Conservation (phyloP, 306 rosid genomes). For the Malus fusca region DNA sequence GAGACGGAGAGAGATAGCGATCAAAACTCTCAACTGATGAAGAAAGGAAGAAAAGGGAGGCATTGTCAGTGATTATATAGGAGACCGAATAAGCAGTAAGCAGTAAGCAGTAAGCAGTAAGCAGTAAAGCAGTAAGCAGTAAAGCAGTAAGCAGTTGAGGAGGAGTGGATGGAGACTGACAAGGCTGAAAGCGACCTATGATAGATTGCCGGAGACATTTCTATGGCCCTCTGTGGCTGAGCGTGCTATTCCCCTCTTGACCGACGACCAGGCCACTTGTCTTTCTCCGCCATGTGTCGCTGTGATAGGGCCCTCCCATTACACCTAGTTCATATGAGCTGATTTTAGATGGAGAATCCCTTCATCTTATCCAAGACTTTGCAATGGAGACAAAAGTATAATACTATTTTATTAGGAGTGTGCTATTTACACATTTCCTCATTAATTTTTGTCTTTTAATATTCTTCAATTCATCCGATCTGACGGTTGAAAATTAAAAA, state of each 20-base stretch:
- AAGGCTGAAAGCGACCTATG: slow-evolving; percentile 1
- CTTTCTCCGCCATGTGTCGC: neutral
- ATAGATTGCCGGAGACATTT: slow-evolving; percentile 8
- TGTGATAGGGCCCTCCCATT: neutral
- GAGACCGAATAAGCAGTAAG: slow-evolving; percentile 25
- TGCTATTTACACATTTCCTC: too few relatives aligned
- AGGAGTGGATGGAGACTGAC: slow-evolving; percentile 9
- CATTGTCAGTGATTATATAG: slow-evolving; percentile 32
- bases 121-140: neutral
- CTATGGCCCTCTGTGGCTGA: neutral
- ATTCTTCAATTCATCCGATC: accelerated
- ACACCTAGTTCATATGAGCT: neutral
- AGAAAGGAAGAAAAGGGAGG: neutral
- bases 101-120: neutral
- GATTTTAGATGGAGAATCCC: neutral
- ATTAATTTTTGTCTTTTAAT: too few relatives aligned
- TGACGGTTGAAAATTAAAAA: too few relatives aligned
- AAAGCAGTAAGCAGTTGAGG: neutral
- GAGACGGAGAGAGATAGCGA: neutral
- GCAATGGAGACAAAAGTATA: neutral
- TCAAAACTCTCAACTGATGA: neutral
- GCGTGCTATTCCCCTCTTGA: slow-evolving; percentile 4
- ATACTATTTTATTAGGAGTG: neutral
- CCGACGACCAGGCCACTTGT: slow-evolving; percentile 2
- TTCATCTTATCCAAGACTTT: neutral